Evolutionary conservation across 139 green algal genomes (phyloP).

Genomic region (Chlamydomonas sp.): DNA sequence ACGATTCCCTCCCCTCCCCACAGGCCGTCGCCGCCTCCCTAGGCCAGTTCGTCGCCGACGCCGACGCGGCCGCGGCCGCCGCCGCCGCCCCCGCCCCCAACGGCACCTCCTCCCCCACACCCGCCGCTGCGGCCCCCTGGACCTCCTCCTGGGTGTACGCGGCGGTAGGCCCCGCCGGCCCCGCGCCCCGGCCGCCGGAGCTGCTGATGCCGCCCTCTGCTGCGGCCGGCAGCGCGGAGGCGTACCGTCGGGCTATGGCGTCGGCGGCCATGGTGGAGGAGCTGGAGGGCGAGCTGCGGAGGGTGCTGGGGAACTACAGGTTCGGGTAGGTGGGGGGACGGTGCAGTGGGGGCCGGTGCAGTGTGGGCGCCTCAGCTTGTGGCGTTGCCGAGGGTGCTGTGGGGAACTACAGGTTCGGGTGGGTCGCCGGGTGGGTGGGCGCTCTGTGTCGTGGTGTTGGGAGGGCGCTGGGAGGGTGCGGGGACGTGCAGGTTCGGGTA

Average conservation of each 20-base stretch:
- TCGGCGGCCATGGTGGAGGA: constrained; percentile 37
- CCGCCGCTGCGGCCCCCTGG: too few species aligned
- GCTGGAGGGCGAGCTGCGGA: constrained; percentile 27
- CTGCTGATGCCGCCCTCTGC: not conserved
- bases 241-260: constrained; percentile 21
- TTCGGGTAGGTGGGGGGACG: constrained; percentile 2
- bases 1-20: too few species aligned
- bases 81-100: constrained; percentile 12
- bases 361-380: not conserved
- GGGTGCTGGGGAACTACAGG: constrained; percentile 29
- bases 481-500: not conserved
- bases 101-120: constrained; percentile 19
- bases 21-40: constrained; percentile 7
- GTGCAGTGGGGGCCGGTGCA: not conserved
- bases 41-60: not conserved
- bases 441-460: not conserved
- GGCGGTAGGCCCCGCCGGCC: not conserved
- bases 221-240: constrained; percentile 18
- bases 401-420: constrained; percentile 27
- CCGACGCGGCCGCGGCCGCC: not conserved
- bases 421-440: not conserved
- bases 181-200: not conserved
- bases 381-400: constrained; percentile 23
- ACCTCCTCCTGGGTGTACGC: not conserved
- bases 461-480: not conserved